These are phyloP conservation scores for Pyrenochaeta sp. DNA, from an alignment of 2,329 filamentous ascomycete species.

Conservation along the genomic window DNA sequence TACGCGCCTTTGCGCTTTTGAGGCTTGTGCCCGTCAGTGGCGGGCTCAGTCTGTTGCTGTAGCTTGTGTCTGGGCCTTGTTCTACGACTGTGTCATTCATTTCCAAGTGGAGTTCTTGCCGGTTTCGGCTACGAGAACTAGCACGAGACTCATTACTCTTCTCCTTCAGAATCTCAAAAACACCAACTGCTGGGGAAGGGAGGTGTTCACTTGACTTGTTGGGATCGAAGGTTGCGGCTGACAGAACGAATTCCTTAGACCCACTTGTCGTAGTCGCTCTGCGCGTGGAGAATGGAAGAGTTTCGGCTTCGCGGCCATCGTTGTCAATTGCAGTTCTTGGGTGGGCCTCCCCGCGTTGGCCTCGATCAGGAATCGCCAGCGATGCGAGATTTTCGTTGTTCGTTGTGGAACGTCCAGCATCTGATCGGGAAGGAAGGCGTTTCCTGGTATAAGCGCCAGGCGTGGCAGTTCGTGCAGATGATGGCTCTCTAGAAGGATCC, in stretches of 20 bases:
- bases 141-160: constrained; percentile 70
- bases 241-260: constrained; percentile 62
- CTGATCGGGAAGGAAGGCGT: constrained; percentile 63
- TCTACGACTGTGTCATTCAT: constrained; percentile 56
- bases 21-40: constrained; percentile 59
- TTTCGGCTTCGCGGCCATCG: constrained; percentile 51
- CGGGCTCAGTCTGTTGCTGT: constrained; percentile 63
- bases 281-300: constrained; percentile 46
- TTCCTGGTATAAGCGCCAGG: constrained; percentile 73
- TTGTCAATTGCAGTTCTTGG: constrained; percentile 51
- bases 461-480: constrained; percentile 61
- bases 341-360: constrained; percentile 39
- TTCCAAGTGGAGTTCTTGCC: constrained; percentile 68
- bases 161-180: constrained; percentile 70
- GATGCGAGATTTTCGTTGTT: constrained; percentile 46
- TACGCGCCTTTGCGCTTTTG: constrained; percentile 67
- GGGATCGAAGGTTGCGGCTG: constrained; percentile 46
- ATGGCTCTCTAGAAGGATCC: constrained; percentile 52
- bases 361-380: constrained; percentile 47
- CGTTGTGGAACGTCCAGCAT: constrained; percentile 40
- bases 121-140: constrained; percentile 80
- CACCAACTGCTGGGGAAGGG: constrained; percentile 73
- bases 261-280: constrained; percentile 60
- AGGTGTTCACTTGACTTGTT: constrained; percentile 50
- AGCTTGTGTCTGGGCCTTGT: constrained; percentile 39